Conservation (phyloP, 352 stramenopile genomes). For the Phytophthora hibernalis region DNA sequence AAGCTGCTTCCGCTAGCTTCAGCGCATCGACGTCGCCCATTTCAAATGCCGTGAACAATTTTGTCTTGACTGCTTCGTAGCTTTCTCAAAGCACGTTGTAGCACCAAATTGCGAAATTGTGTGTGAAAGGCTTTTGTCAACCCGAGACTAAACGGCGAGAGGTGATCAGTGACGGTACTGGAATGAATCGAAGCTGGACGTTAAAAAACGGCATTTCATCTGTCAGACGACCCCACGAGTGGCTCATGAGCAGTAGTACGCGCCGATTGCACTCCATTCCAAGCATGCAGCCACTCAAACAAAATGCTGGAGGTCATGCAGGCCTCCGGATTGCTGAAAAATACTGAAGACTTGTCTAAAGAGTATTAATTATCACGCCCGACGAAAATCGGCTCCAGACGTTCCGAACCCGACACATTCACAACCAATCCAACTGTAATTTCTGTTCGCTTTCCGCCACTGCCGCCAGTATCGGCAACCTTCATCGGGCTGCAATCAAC, state of each 20-base stretch:
- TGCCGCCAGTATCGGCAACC: not conserved
- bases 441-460: not conserved
- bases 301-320: not conserved
- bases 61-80: not conserved
- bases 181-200: conserved; percentile 27
- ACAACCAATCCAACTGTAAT: conserved; percentile 24
- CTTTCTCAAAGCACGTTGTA: conserved; percentile 17
- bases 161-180: not conserved
- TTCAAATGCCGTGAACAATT: conserved; percentile 2
- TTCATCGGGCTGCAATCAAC: conserved; percentile 17
- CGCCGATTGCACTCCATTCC: conserved; percentile 19
- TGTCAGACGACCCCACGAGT: conserved; percentile 7
- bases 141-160: conserved; percentile 23
- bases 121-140: conserved; percentile 27
- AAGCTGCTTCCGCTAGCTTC: conserved; percentile 20
- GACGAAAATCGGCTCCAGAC: conserved; percentile 22
- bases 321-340: conserved; percentile 17
- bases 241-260: conserved; percentile 24
- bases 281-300: conserved; percentile 16
- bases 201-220: conserved; percentile 10
- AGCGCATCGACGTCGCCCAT: conserved; percentile 17
- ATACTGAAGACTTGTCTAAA: not conserved
- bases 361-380: conserved; percentile 1
- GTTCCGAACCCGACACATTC: conserved; percentile 24
- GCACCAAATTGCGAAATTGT: conserved; percentile 15